Conservation (phyloP, 2,329 filamentous ascomycete genomes). For the Colletotrichum orbiculare region DNA sequence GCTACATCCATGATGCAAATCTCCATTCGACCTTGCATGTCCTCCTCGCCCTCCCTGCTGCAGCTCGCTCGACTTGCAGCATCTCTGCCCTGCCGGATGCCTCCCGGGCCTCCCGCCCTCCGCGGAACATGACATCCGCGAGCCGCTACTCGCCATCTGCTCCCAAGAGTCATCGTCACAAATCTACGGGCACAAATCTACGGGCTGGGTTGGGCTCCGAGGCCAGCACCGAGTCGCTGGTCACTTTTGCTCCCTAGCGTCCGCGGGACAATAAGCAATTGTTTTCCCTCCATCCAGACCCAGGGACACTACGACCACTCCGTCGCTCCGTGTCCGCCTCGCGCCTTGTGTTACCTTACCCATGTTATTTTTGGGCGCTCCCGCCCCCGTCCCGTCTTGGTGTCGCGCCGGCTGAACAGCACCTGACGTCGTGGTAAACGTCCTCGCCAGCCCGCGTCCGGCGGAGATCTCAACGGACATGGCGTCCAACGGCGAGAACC, state of each 20-base stretch:
- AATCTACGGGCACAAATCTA: constrained; percentile 1
- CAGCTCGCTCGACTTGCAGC: neutral
- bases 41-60: constrained; percentile 2
- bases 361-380: constrained; percentile 17
- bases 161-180: constrained; percentile 19
- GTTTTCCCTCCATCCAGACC: neutral
- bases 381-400: neutral
- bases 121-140: constrained; percentile 17
- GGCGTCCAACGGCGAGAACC: constrained; percentile 18
- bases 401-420: neutral
- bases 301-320: neutral
- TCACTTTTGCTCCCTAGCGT: constrained; percentile 1
- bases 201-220: neutral
- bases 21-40: neutral
- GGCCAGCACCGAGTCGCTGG: neutral
- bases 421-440: neutral
- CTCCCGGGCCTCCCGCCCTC: constrained; percentile 20
- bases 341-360: constrained; percentile 21
- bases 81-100: constrained; percentile 23
- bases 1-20: constrained; percentile 6
- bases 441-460: neutral
- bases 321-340: too few relatives aligned
- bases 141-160: neutral
- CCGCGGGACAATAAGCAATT: constrained; percentile 19
- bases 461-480: neutral